Conservation (phyloP, 73 alveolate genomes). For the Paramecium octaurelia region DNA sequence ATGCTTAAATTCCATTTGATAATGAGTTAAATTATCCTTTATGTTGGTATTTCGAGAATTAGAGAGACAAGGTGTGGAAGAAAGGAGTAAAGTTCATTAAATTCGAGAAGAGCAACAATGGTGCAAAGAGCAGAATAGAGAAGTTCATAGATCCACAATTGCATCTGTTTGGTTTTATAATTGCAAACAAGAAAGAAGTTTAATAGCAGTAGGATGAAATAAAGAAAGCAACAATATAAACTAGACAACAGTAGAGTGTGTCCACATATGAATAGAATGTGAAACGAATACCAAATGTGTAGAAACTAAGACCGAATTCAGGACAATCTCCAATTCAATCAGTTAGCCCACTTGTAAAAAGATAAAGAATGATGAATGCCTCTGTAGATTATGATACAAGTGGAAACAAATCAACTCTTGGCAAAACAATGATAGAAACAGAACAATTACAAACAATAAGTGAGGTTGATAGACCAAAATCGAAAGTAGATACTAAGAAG, state of each 20-base stretch:
- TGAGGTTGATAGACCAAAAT: conserved; percentile 17
- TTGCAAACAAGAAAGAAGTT: not conserved
- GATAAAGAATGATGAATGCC: not conserved
- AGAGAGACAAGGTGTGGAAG: conserved; percentile 43
- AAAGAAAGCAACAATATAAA: not conserved
- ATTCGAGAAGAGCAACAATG: not conserved
- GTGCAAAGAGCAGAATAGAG: not conserved
- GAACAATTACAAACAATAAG: not conserved
- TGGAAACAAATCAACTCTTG: not conserved
- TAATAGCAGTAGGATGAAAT: not conserved
- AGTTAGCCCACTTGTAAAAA: not conserved
- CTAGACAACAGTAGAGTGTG: not conserved
- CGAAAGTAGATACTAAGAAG: not conserved
- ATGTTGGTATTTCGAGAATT: conserved; percentile 46
- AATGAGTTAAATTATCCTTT: conserved; percentile 16
- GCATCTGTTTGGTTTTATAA: conserved; percentile 46
- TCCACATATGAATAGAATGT: not conserved
- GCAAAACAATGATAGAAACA: not conserved
- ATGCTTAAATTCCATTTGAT: conserved; percentile 54
- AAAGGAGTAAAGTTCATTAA: conserved; percentile 9
- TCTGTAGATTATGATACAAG: conserved; percentile 19
- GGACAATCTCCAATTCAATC: not conserved
- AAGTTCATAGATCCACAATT: conserved; percentile 30
- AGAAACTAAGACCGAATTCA: not conserved
- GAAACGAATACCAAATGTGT: not conserved